These are phyloP conservation scores for Pseudevernia furfuracea DNA, from an alignment of 495 filamentous ascomycete genomes.

Conservation along the genomic window DNA sequence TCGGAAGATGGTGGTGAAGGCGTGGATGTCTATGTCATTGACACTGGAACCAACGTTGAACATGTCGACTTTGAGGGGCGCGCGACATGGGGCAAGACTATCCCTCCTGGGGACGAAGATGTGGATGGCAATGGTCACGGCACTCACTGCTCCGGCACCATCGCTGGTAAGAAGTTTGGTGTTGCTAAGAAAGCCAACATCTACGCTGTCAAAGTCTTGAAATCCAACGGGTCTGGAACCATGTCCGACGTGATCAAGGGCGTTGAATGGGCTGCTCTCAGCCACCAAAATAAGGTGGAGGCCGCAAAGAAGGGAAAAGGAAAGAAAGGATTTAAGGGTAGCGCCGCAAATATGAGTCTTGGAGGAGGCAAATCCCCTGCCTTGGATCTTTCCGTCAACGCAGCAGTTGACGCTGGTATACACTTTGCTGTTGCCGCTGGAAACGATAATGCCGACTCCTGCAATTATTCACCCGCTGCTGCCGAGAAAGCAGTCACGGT, in stretches of 20 bases:
- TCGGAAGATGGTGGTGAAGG: slow-evolving; percentile 87
- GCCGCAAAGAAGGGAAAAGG: slow-evolving; percentile 69
- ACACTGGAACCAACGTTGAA: slow-evolving; percentile 87
- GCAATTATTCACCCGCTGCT: slow-evolving; percentile 98
- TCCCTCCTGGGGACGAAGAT: slow-evolving; percentile 76
- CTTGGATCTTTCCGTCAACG: slow-evolving; percentile 88
- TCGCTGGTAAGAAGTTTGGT: slow-evolving; percentile 97
- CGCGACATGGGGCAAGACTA: slow-evolving; percentile 93
- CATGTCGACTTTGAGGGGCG: slow-evolving; percentile 98
- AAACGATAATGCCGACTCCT: slow-evolving; percentile 97
- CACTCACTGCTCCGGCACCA: slow-evolving; percentile 97
- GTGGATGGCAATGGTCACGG: slow-evolving; percentile 97
- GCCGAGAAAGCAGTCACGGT: slow-evolving; percentile 92
- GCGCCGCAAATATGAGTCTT: slow-evolving; percentile 97
- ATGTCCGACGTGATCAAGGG: slow-evolving; percentile 99
- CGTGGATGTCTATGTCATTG: slow-evolving; percentile 98
- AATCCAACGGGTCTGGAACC: slow-evolving; percentile 92
- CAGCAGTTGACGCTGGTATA: slow-evolving; percentile 79
- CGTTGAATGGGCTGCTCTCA: slow-evolving; percentile 86
- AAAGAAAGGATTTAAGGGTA: slow-evolving; percentile 95
- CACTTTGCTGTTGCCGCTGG: slow-evolving; percentile 98
- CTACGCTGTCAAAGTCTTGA: slow-evolving; percentile 94
- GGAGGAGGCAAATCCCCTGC: slow-evolving; percentile 91
- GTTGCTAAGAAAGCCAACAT: slow-evolving; percentile 98
- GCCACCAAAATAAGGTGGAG: slow-evolving; percentile 65